A percentile compares a stretch with the other conserved stretches of the same genome.
Conservation (phyloP, 1,139 yeast genomes). For the Suhomyces ambrosiae region DNA sequence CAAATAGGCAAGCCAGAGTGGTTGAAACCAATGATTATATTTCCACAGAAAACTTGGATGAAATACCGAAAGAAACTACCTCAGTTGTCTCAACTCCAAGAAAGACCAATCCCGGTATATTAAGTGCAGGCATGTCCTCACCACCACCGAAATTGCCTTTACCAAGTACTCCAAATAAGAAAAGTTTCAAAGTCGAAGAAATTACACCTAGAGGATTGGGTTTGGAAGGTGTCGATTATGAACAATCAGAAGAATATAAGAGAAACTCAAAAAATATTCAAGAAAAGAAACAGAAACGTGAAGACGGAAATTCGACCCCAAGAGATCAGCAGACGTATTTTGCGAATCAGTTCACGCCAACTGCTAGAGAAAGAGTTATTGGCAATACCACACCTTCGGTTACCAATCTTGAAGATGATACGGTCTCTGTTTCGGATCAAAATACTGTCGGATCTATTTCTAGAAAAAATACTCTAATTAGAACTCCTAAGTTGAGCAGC, state of each 20-base stretch:
- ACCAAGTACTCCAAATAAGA: constrained; percentile 26
- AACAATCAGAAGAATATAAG: constrained; percentile 10
- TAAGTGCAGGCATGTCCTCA: constrained; percentile 22
- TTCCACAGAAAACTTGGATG: constrained; percentile 23
- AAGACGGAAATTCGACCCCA: constrained; percentile 11
- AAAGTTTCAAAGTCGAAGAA: constrained; percentile 17
- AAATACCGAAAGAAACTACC: constrained; percentile 13
- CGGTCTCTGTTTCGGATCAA: constrained; percentile 6
- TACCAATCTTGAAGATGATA: constrained; percentile 38
- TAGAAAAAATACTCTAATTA: constrained; percentile 33
- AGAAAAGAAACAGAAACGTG: constrained; percentile 10
- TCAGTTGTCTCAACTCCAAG: constrained; percentile 22
- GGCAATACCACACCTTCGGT: constrained; percentile 35
- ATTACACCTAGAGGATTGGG: constrained; percentile 42
- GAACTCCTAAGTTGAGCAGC: constrained; percentile 34
- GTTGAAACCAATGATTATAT: constrained; percentile 42
- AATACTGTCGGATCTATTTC: constrained; percentile 17
- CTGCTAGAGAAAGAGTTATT: constrained; percentile 11
- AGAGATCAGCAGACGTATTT: constrained; percentile 9
- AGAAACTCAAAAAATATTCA: constrained; percentile 7
- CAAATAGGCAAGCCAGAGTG: constrained; percentile 50
- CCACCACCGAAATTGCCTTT: constrained; percentile 42
- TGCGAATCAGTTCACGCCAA: constrained; percentile 9
- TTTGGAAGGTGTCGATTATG: constrained; percentile 39
- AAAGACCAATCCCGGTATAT: constrained; percentile 11